A percentile compares a stretch with the other conserved stretches of the same genome.
phyloP scores from a whole-genome alignment of 495 filamentous ascomycete species.

The Penicillium flavigenum region DNA sequence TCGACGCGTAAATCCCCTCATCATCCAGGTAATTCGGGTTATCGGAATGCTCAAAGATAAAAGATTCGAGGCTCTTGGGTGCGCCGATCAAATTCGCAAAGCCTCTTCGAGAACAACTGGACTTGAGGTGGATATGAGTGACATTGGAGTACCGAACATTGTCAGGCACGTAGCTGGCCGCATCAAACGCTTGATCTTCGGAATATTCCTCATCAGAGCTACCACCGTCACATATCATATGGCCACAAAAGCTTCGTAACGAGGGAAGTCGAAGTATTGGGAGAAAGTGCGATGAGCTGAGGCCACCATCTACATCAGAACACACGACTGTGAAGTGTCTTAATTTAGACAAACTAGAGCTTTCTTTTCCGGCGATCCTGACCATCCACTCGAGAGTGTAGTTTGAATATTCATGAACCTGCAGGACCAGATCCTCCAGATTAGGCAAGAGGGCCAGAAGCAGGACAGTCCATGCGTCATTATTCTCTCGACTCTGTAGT shows the following conservation, averaged over 20 bases:
- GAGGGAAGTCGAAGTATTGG: conserved; percentile 5
- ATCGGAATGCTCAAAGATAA: not conserved
- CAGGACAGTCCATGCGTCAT: not conserved
- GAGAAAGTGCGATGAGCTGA: conserved; percentile 1
- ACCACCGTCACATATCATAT: not conserved
- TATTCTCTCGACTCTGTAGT: not conserved
- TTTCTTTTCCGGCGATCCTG: not conserved
- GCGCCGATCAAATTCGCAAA: not conserved
- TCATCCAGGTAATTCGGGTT: not conserved
- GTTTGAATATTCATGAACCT: not conserved
- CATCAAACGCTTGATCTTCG: not conserved
- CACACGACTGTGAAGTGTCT: not conserved
- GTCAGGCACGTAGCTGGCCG: not conserved
- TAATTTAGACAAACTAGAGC: not conserved
- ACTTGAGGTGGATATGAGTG: conserved; percentile 1
- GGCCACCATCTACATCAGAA: conserved; percentile 1
- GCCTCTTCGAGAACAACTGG: conserved; percentile 3
- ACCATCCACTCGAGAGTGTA: not conserved
- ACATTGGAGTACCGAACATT: conserved; percentile 1
- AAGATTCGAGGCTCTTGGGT: not conserved
- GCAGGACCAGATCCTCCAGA: not conserved
- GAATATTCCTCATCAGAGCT: not conserved
- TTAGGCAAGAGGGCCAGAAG: not conserved
- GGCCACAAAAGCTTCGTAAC: conserved; percentile 1
- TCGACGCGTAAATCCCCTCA: not conserved